Evolutionary conservation across 257 asterid genomes (phyloP).

Genomic region (Nicotiana obtusifolia): DNA sequence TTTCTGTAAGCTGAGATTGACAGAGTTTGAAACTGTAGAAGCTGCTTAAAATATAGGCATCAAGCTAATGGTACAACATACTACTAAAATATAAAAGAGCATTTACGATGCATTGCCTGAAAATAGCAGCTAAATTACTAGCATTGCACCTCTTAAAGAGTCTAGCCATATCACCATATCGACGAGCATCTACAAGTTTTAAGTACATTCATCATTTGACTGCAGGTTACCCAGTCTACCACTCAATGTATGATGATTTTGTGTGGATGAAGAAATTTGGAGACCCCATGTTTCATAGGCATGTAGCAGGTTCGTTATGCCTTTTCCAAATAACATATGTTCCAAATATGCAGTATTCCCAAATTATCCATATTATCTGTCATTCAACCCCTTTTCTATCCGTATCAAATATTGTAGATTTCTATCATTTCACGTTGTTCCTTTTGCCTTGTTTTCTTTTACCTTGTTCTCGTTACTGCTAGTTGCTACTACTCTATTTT

Average conservation of each 20-base stretch:
- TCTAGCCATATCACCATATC: not conserved
- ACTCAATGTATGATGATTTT: slow-evolving; percentile 79
- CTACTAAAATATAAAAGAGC: not conserved
- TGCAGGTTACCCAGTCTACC: slow-evolving; percentile 83
- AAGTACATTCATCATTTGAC: not conserved
- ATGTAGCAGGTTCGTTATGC: slow-evolving; percentile 56
- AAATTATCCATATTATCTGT: no score
- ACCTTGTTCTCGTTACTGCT: no score
- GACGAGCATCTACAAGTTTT: not conserved
- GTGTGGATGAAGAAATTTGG: slow-evolving; percentile 87
- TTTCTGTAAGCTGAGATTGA: not conserved
- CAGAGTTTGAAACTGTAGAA: not conserved
- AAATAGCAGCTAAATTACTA: no score
- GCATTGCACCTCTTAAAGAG: no score
- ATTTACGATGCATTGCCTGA: no score
- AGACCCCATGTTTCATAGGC: slow-evolving; percentile 77
- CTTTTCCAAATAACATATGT: not conserved
- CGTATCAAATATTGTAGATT: no score
- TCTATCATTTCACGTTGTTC: no score
- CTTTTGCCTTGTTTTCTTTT: no score
- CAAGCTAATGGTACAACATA: not conserved
- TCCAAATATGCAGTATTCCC: not conserved
- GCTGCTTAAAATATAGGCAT: not conserved
- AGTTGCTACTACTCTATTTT: no score
- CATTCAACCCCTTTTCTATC: no score